Base-by-base conservation (phyloP, 1,139 yeast genomes). In the Blastobotrys capitulatus region DNA sequence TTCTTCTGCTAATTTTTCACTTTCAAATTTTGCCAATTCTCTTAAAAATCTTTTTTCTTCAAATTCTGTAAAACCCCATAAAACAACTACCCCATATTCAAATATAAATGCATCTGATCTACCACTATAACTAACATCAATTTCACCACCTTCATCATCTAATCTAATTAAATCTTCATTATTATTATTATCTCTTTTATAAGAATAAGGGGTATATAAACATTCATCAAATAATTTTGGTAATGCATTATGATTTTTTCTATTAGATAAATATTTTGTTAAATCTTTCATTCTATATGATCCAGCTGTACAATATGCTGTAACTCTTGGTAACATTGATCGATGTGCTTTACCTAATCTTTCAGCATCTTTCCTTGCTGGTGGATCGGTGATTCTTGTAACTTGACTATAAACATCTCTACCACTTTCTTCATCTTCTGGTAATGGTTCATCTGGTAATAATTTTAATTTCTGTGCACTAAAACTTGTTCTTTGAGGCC, bases 281-380 rank as follows among this genome's bases (percentile, higher is more conserved):
- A 92, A 70, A 48, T 90, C 97, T 59, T 84, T 80, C 94, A 92
- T 86, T 57, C 80, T 81, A 64, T 89, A 92, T 22, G 95, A 82
- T 35, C 96, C 92, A 40, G 97, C 89, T 0, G 97, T 90, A 69
- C 97, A 90, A 64, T 89, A 92, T 0, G 96, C 96, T 0, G 97
- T 90, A 2, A 90, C 97, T 58, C 98, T 73, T 1, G 98, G 72
- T 41, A 72, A 58, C 58, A 66, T 54, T 15, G 68, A 63, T 53
- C 98, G 75, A 64, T 92, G 97, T 57, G 86, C 86, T 62, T 89
- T 90, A 6, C 97, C 96, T 52, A 92, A 72, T 39, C 90, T 79
- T 63, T 89, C 97, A 0, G 98, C 98, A 73, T 92, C 97, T 57
- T 83, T 84, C 56, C 97, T 73, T 0, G 98, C 97, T 1, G 94